Evolutionary conservation across 805 yeast species (phyloP).

Genomic region (Saccharomycopsis malanga): DNA sequence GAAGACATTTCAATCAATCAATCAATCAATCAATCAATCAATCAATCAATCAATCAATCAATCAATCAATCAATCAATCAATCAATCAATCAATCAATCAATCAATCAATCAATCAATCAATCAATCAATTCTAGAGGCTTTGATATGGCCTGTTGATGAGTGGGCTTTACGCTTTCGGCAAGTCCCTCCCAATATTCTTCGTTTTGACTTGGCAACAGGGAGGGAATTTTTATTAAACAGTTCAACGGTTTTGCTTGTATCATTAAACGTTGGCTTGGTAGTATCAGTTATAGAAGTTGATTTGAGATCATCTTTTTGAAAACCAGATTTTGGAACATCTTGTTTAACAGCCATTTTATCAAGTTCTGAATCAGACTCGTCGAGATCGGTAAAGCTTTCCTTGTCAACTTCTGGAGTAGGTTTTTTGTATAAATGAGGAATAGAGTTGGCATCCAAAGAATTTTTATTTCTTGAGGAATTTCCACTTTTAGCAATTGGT

Average conservation of each 20-base stretch:
- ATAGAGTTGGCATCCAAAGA: not conserved
- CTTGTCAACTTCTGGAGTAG: not conserved
- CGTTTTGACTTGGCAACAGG: not conserved
- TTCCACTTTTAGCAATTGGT: not conserved
- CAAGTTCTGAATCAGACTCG: not conserved
- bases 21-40: no score
- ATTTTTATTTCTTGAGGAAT: not conserved
- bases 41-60: no score
- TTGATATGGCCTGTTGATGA: not conserved
- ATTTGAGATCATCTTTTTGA: no score
- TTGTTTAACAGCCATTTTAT: not conserved
- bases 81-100: no score
- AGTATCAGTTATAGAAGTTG: no score
- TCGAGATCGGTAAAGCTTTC: not conserved
- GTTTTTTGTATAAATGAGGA: not conserved
- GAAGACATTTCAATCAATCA: no score
- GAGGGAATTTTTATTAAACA: not conserved
- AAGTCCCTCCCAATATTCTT: not conserved
- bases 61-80: no score
- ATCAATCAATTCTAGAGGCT: not conserved
- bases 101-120: no score
- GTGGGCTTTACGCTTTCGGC: not conserved
- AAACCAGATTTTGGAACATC: not conserved
- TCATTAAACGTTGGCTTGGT: no score
- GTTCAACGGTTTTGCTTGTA: not conserved